A percentile compares a stretch with the other conserved stretches of the same genome.
phyloP scores from a whole-genome alignment of 345 rosid species.

The Reutealis trisperma region DNA sequence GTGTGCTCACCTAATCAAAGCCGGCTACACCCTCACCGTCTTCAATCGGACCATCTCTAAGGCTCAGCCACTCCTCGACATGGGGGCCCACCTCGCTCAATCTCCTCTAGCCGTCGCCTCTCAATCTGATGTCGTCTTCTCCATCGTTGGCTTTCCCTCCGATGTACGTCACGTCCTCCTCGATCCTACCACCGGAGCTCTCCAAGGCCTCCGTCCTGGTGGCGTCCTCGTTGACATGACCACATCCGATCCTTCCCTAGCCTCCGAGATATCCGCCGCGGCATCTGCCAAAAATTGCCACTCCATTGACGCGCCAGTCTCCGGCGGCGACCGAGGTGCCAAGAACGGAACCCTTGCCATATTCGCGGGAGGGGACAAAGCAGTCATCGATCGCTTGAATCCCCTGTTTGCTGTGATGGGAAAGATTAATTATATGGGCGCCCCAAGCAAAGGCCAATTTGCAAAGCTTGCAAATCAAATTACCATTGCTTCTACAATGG shows the following conservation, averaged over 20 bases:
- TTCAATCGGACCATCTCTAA: conserved; percentile 86
- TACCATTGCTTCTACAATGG: conserved; percentile 79
- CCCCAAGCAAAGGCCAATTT: conserved; percentile 75
- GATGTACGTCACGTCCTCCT: conserved; percentile 87
- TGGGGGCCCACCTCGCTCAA: conserved; percentile 67
- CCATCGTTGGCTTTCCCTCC: conserved; percentile 92
- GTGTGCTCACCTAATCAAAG: conserved; percentile 75
- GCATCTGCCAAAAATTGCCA: conserved; percentile 57
- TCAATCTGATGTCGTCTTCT: conserved; percentile 79
- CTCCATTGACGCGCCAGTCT: conserved; percentile 78
- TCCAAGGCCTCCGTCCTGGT: conserved; percentile 67
- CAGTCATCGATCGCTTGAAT: conserved; percentile 42
- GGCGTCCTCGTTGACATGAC: conserved; percentile 94
- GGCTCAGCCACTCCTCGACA: conserved; percentile 72
- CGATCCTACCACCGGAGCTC: conserved; percentile 67
- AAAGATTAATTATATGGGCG: conserved; percentile 78
- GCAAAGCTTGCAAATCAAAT: conserved; percentile 82
- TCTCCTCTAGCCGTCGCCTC: conserved; percentile 68
- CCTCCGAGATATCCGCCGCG: conserved; percentile 60
- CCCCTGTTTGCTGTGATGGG: conserved; percentile 71
- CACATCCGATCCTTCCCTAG: conserved; percentile 92
- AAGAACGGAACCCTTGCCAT: conserved; percentile 65
- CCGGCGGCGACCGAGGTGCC: conserved; percentile 81
- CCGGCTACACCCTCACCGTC: conserved; percentile 78
- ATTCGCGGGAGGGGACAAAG: conserved; percentile 73